Percentiles rank a stretch among this genome's conserved stretches.
These are phyloP conservation scores for Hypoxylon fragiforme DNA, from an alignment of 495 filamentous ascomycete species.

Conservation along the genomic window DNA sequence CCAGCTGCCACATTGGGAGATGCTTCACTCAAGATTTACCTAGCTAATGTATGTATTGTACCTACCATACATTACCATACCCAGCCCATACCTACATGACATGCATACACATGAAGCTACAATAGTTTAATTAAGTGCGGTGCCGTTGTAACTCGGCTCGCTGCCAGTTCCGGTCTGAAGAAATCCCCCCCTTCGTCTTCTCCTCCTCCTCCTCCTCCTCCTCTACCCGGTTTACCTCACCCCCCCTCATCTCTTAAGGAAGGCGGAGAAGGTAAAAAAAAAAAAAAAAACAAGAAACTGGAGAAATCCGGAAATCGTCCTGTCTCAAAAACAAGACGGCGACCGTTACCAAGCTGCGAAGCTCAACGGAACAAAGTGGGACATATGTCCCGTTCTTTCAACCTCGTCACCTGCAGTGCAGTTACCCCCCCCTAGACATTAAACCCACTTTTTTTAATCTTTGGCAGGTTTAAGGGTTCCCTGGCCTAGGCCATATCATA, in stretches of 20 bases:
- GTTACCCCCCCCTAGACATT: too few species aligned
- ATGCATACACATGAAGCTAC: neutral
- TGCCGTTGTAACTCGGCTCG: slow-evolving; percentile 14
- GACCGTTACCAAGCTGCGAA: neutral
- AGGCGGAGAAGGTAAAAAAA: too few species aligned
- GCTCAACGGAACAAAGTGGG: slow-evolving; percentile 22
- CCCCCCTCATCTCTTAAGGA: neutral
- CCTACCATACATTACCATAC: too few species aligned
- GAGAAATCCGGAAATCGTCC: neutral
- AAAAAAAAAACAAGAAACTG: too few species aligned
- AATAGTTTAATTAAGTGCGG: neutral
- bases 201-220: neutral
- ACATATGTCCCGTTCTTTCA: too few species aligned
- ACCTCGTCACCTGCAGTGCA: neutral
- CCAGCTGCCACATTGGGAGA: slow-evolving; percentile 27
- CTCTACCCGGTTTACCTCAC: neutral
- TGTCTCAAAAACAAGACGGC: neutral
- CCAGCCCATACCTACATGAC: too few species aligned
- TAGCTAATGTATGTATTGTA: too few species aligned
- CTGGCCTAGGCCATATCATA: too few species aligned
- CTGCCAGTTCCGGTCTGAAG: slow-evolving; percentile 10
- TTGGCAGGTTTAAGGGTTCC: too few species aligned
- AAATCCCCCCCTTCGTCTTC: neutral
- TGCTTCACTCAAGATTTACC: slow-evolving; percentile 8
- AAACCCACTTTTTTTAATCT: too few species aligned